Evolutionary conservation across 106 monocot genomes (phyloP).

Genomic region (Apostasia shenzhenica): DNA sequence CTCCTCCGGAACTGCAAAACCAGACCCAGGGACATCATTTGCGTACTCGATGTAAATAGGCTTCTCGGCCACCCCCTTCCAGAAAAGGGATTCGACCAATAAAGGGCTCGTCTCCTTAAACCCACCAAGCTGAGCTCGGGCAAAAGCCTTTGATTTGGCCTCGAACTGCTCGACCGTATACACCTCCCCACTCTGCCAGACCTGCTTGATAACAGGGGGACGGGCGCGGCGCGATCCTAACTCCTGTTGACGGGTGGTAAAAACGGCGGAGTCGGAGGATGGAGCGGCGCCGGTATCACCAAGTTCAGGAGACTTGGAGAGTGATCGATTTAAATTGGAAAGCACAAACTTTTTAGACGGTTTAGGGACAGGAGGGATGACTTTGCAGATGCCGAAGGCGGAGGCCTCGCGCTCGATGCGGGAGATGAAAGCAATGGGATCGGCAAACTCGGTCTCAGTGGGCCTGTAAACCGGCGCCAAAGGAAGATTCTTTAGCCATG

Average conservation of each 20-base stretch:
- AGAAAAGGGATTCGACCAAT: constrained; percentile 69
- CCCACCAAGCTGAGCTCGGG: constrained; percentile 32
- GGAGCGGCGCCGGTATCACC: background rate
- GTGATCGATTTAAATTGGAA: constrained; percentile 61
- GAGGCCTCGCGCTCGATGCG: constrained; percentile 77
- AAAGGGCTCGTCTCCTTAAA: constrained; percentile 43
- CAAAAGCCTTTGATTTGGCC: constrained; percentile 69
- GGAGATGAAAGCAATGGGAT: constrained; percentile 95
- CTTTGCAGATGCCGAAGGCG: constrained; percentile 93
- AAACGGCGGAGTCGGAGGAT: constrained; percentile 13
- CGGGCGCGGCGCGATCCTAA: constrained; percentile 38
- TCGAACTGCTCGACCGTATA: constrained; percentile 95
- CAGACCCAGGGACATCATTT: constrained; percentile 96
- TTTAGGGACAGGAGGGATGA: constrained; percentile 75
- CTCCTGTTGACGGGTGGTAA: constrained; percentile 88
- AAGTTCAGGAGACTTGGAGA: constrained; percentile 33
- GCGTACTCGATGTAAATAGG: constrained; percentile 91
- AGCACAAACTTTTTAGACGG: constrained; percentile 69
- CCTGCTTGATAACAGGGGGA: constrained; percentile 49
- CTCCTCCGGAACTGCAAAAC: constrained; percentile 45
- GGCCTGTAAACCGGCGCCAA: constrained; percentile 85
- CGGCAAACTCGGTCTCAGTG: constrained; percentile 90
- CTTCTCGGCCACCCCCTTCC: constrained; percentile 67
- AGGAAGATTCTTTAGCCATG: constrained; percentile 74
- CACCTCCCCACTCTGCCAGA: constrained; percentile 89